Evolutionary conservation across 1,284 basidiomycete genomes (phyloP).

Genomic region (Heterobasidion parviporum): DNA sequence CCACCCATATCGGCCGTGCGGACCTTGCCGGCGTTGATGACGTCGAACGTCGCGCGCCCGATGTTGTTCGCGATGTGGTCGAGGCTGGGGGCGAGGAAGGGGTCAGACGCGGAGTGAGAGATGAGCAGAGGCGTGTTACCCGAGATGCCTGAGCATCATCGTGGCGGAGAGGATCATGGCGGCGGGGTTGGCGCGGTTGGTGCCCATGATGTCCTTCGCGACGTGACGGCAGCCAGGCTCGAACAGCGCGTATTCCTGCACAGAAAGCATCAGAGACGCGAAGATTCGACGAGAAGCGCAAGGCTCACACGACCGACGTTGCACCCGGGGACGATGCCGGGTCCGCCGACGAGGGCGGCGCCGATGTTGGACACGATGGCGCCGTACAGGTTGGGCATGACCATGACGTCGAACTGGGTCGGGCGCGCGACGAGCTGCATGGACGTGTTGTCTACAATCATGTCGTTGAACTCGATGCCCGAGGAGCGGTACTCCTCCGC

Average conservation of each 20-base stretch:
- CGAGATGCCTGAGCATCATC: constrained; percentile 98
- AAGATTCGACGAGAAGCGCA: constrained; percentile 1
- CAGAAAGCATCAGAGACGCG: background rate
- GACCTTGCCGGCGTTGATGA: constrained; percentile 85
- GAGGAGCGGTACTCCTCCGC: constrained; percentile 94
- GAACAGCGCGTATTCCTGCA: constrained; percentile 92
- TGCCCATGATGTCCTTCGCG: constrained; percentile 96
- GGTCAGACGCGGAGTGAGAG: background rate
- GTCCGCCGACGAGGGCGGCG: constrained; percentile 95
- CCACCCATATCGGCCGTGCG: constrained; percentile 96
- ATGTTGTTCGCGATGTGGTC: constrained; percentile 94
- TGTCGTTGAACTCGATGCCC: constrained; percentile 92
- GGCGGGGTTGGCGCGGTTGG: constrained; percentile 94
- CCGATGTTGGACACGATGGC: constrained; percentile 99
- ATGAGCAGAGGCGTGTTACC: constrained; percentile 31
- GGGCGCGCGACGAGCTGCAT: constrained; percentile 98
- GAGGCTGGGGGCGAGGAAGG: constrained; percentile 41
- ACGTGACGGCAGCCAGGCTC: constrained; percentile 99
- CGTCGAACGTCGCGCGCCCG: constrained; percentile 88
- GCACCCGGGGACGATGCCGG: constrained; percentile 96
- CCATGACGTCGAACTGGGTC: constrained; percentile 98
- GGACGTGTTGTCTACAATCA: constrained; percentile 99
- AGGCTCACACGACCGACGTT: constrained; percentile 85
- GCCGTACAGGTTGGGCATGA: constrained; percentile 96
- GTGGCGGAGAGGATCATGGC: constrained; percentile 97